These are phyloP conservation scores for Colletotrichum plurivorum DNA, from an alignment of 2,329 filamentous ascomycete genomes.

Conservation along the genomic window DNA sequence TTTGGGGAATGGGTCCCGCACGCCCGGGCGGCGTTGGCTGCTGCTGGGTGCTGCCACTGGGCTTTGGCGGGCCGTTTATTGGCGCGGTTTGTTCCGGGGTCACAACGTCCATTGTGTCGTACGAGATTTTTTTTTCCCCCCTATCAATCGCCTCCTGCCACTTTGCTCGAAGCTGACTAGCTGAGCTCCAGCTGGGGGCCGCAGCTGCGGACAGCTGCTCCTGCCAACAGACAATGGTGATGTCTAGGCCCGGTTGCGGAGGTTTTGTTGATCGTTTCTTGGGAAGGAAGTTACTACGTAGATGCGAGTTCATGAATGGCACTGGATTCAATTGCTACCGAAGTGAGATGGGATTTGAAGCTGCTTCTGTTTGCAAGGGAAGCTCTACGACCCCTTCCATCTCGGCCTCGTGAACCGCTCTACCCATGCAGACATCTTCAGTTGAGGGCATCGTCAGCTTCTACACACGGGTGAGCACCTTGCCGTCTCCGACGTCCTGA, in stretches of 20 bases:
- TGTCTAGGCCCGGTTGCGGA: background rate
- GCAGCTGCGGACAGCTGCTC: slow-evolving; percentile 6
- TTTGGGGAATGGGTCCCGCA: background rate
- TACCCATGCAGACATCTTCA: no score
- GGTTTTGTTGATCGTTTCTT: no score
- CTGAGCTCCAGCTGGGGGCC: background rate
- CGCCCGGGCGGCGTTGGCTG: background rate
- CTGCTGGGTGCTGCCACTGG: background rate
- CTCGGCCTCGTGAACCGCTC: no score
- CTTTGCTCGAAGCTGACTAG: background rate
- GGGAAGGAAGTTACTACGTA: no score
- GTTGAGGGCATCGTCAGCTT: no score
- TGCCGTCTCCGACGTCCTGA: no score
- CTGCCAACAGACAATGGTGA: background rate
- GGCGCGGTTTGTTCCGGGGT: slow-evolving; percentile 28
- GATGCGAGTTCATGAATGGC: no score
- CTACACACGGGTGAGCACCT: no score
- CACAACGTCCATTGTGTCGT: background rate
- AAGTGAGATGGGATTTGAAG: no score
- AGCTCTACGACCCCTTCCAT: no score
- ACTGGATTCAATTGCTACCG: no score
- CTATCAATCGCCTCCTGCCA: no score
- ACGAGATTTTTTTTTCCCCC: slow-evolving; percentile 5
- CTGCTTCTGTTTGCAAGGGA: background rate
- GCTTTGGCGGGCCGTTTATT: slow-evolving; percentile 25